These are phyloP conservation scores for Penicillium sp. DNA, from an alignment of 2,329 filamentous ascomycete genomes.

Conservation along the genomic window DNA sequence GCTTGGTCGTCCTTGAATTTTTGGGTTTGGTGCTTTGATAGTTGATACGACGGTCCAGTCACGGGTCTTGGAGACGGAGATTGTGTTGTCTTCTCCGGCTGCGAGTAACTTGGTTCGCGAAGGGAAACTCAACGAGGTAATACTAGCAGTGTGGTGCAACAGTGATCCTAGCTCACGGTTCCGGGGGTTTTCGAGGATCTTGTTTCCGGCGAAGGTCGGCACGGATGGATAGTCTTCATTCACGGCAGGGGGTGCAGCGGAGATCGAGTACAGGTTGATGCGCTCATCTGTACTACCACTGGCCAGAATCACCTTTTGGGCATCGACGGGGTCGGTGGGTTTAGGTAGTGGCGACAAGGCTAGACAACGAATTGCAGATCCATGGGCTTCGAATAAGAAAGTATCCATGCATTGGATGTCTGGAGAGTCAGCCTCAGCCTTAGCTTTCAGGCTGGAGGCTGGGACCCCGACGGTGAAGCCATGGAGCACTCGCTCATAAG, in stretches of 20 bases:
- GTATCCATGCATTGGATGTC: constrained; percentile 77
- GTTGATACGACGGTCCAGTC: constrained; percentile 87
- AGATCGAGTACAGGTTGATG: constrained; percentile 91
- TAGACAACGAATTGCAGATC: constrained; percentile 83
- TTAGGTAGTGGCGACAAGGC: constrained; percentile 77
- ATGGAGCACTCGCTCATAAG: constrained; percentile 90
- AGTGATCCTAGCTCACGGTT: constrained; percentile 87
- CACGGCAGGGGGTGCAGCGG: constrained; percentile 62
- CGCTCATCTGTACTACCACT: constrained; percentile 91
- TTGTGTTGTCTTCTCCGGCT: constrained; percentile 85
- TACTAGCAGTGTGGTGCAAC: constrained; percentile 78
- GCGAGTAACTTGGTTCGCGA: constrained; percentile 83
- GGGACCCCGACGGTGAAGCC: constrained; percentile 78
- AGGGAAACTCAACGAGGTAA: constrained; percentile 79
- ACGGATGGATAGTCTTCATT: constrained; percentile 59
- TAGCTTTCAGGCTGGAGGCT: constrained; percentile 26
- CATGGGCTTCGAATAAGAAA: constrained; percentile 93
- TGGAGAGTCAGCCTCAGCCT: constrained; percentile 27
- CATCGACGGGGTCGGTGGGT: constrained; percentile 47
- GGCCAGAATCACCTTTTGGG: constrained; percentile 85
- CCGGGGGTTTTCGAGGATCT: constrained; percentile 77
- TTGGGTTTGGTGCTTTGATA: constrained; percentile 86
- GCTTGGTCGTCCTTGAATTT: constrained; percentile 74
- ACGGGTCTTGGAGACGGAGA: constrained; percentile 80
- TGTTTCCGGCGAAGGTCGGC: constrained; percentile 67